Evolutionary conservation across 2,329 filamentous ascomycete genomes (phyloP).

Genomic region (Talaromyces sp.): DNA sequence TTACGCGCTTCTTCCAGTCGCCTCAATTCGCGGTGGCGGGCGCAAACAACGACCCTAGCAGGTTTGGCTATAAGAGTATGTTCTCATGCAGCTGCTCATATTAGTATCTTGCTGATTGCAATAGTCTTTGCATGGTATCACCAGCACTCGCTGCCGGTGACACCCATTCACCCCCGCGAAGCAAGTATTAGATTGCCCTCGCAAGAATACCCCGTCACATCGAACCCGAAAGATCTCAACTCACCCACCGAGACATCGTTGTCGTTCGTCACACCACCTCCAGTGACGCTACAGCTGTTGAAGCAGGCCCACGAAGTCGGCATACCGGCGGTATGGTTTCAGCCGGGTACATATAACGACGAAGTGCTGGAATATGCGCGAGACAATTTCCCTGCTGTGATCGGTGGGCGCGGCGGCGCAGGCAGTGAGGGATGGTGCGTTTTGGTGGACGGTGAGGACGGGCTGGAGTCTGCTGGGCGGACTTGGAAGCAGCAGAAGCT

Average conservation of each 20-base stretch:
- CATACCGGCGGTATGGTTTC: constrained; percentile 76
- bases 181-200: constrained; percentile 61
- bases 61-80: constrained; percentile 83
- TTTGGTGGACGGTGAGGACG: constrained; percentile 72
- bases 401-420: constrained; percentile 63
- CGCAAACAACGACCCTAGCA: constrained; percentile 76
- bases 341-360: constrained; percentile 83
- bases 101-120: constrained; percentile 13
- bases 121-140: constrained; percentile 90
- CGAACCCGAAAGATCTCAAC: constrained; percentile 63
- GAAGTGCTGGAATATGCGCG: constrained; percentile 68
- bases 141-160: constrained; percentile 68
- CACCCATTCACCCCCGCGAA: constrained; percentile 75
- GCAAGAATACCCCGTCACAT: constrained; percentile 60
- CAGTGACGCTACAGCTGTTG: constrained; percentile 69
- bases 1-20: constrained; percentile 75
- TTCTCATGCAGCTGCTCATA: constrained; percentile 2
- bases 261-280: constrained; percentile 82
- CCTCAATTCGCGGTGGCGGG: constrained; percentile 83
- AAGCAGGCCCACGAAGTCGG: constrained; percentile 73
- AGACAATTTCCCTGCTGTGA: constrained; percentile 64
- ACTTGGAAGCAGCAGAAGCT: constrained; percentile 43
- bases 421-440: constrained; percentile 82
- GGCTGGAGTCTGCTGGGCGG: constrained; percentile 56
- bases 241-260: constrained; percentile 69